These are phyloP conservation scores for Lepidium campestre DNA, from an alignment of 441 rosid genomes.

Conservation along the genomic window DNA sequence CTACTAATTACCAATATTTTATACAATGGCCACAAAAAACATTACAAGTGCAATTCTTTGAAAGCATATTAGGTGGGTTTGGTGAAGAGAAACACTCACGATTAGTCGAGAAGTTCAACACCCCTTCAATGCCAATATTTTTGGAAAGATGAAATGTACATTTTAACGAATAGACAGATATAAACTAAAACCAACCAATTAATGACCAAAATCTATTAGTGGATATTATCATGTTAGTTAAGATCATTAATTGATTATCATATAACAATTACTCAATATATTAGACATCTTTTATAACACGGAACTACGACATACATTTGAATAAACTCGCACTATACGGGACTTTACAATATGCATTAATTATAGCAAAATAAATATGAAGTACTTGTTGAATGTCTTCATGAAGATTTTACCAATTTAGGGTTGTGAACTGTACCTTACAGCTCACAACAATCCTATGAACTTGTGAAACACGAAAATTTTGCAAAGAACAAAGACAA, in stretches of 20 bases:
- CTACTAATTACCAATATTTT: background rate
- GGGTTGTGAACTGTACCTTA: slow-evolving; percentile 8
- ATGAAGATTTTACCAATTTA: slow-evolving; percentile 8
- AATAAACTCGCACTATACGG: too few relatives aligned
- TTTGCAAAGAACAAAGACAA: background rate
- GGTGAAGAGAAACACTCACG: slow-evolving; percentile 24
- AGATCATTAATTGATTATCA: too few relatives aligned
- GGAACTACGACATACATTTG: too few relatives aligned
- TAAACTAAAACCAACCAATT: background rate
- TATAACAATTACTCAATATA: background rate
- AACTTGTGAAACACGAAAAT: slow-evolving; percentile 18
- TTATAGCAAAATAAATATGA: background rate
- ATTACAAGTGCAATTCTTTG: background rate
- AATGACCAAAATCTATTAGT: background rate
- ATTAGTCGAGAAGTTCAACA: slow-evolving; percentile 27
- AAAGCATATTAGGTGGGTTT: slow-evolving; percentile 24
- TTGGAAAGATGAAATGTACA: background rate
- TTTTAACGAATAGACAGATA: background rate
- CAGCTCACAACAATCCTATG: slow-evolving; percentile 17
- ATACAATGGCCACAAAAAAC: background rate
- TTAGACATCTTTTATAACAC: background rate
- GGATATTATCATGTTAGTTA: background rate
- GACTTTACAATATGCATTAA: too few relatives aligned
- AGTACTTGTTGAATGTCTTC: background rate
- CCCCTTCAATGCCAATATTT: background rate